Evolutionary conservation across 2,329 filamentous ascomycete species (phyloP), one percentile per base, ranked within the genome.

Genomic region (Cercospora berteroae): DNA sequence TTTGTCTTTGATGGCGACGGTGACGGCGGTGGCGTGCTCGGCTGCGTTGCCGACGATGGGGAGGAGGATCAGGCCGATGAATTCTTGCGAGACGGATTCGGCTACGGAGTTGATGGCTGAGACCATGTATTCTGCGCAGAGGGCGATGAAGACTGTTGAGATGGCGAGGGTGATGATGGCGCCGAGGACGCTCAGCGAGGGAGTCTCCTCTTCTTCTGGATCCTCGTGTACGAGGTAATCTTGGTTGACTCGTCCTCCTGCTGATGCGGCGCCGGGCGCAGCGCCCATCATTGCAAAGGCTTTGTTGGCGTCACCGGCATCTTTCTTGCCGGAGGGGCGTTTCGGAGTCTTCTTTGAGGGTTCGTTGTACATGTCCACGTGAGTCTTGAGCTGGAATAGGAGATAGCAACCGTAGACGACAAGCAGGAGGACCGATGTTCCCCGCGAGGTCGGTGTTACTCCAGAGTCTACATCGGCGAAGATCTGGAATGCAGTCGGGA

Each of bases 361-460:
- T 62, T 88, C 88, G 77, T 90, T 92, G 83, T 96, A 97, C 77
- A 96, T 89, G 8, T 83, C 83, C 25, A 86, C 84, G 78, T 97
- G 94, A 0, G 94, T 94, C 78, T 93, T 92, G 67, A 98, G 88
- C 79, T 97, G 94, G 83, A 97, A 97, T 79, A 92, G 85, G 1
- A 98, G 88, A 75, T 96, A 97, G 65, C 87, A 90, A 60, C 80
- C 88, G 78, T 97, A 98, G 9, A 96, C 90, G 57, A 96, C 77
- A 1, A 98, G 85, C 4, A 97, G 85, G 69, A 97, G 93, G 68
- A 97, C 81, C 0, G 91, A 83, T 1, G 90, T 92, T 61, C 91
- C 91, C 64, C 90, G 87, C 0, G 91, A 94, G 23, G 91, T 72
- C 1, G 71, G 71, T 7, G 75, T 72, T 18, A 78, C 76, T 29